Conservation (phyloP, 1,139 yeast species). For the Debaryomyces subglobosus region DNA sequence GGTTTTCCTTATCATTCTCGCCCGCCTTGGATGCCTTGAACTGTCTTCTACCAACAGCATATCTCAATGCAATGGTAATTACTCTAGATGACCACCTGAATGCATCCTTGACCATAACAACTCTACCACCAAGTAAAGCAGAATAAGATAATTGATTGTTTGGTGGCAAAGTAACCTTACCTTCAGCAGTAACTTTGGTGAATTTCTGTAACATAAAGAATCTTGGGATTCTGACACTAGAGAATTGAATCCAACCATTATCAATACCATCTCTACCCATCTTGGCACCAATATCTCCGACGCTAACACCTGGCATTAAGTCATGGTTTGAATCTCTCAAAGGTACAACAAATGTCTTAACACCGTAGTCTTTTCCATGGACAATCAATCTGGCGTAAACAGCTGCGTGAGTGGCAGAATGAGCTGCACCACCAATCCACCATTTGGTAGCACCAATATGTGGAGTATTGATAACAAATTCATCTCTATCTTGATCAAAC, state of each 20-base stretch:
- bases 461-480: constrained; percentile 81
- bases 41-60: constrained; percentile 89
- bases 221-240: constrained; percentile 80
- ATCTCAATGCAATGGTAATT: constrained; percentile 81
- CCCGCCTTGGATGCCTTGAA: constrained; percentile 54
- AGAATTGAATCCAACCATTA: constrained; percentile 93
- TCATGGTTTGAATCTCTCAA: constrained; percentile 74
- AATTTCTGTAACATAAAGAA: constrained; percentile 82
- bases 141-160: constrained; percentile 86
- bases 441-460: constrained; percentile 91
- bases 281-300: constrained; percentile 92
- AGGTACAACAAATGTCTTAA: constrained; percentile 88
- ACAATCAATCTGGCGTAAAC: constrained; percentile 83
- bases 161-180: constrained; percentile 74
- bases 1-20: constrained; percentile 48
- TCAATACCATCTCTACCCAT: constrained; percentile 92
- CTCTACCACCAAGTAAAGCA: constrained; percentile 87
- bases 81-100: constrained; percentile 80
- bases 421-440: constrained; percentile 99
- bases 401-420: constrained; percentile 83
- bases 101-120: constrained; percentile 84
- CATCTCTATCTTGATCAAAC: constrained; percentile 64
- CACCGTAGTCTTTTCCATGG: constrained; percentile 84
- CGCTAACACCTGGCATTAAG: constrained; percentile 74
- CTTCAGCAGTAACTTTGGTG: constrained; percentile 70